Conservation (phyloP, 768 basidiomycete species). For the Xerocomellus amylosporus region DNA sequence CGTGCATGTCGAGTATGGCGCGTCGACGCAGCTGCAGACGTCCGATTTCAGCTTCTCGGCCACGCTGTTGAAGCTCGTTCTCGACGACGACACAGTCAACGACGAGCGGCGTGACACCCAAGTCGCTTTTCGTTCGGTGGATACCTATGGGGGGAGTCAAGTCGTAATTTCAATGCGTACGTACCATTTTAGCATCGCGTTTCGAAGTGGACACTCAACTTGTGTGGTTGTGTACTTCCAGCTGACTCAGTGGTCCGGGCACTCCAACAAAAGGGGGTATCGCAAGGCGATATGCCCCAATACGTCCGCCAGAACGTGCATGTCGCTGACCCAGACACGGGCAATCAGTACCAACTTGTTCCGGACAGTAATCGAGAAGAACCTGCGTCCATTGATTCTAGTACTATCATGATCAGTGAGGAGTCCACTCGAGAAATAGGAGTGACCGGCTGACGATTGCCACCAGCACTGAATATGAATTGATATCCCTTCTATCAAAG, state of each 20-base stretch:
- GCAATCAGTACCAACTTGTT: constrained; percentile 6
- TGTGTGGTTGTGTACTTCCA: background rate
- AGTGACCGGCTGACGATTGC: background rate
- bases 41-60: background rate
- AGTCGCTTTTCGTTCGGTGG: background rate
- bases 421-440: background rate
- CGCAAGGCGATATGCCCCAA: constrained; percentile 3
- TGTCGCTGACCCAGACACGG: constrained; percentile 2
- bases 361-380: background rate
- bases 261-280: constrained; percentile 2
- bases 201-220: background rate
- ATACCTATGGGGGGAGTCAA: background rate
- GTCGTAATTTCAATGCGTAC: constrained; percentile 2
- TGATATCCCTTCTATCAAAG: constrained; percentile 37
- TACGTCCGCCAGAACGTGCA: constrained; percentile 3
- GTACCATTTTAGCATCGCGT: background rate
- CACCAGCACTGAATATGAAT: background rate
- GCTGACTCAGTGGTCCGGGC: background rate
- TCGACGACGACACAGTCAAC: background rate
- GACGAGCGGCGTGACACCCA: background rate
- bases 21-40: background rate
- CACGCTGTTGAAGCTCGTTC: background rate
- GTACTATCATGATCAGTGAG: constrained; percentile 6
- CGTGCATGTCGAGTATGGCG: background rate
- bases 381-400: background rate